Percentiles rank a stretch among this genome's conserved stretches.
These are phyloP conservation scores for Psilocybe cubensis DNA, from an alignment of 768 basidiomycete genomes.

Conservation along the genomic window DNA sequence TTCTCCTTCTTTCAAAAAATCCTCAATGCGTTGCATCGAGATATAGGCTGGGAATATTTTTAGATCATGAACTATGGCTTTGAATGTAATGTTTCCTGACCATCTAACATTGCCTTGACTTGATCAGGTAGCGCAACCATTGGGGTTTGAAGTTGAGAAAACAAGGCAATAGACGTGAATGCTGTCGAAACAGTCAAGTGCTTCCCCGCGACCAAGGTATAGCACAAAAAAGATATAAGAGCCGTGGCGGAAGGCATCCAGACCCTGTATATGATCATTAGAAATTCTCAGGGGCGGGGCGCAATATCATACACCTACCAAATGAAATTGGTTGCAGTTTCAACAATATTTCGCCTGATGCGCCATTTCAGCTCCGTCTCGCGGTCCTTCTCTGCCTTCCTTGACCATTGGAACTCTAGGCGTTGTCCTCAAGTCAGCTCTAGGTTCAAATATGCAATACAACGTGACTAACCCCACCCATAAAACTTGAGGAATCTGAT, in stretches of 20 bases:
- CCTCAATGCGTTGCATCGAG: constrained; percentile 81
- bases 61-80: constrained; percentile 3
- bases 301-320: constrained; percentile 44
- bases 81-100: constrained; percentile 32
- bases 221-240: constrained; percentile 63
- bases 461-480: constrained; percentile 54
- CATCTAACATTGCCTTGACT: constrained; percentile 65
- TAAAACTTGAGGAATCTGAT: constrained; percentile 77
- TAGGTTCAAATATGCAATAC: not conserved
- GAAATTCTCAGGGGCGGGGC: not conserved
- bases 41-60: constrained; percentile 57
- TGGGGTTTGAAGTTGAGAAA: constrained; percentile 69
- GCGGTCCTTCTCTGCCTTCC: constrained; percentile 52
- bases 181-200: constrained; percentile 78
- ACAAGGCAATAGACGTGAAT: constrained; percentile 80
- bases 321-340: constrained; percentile 68
- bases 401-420: constrained; percentile 63
- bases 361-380: constrained; percentile 71
- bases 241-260: constrained; percentile 78
- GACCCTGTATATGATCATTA: constrained; percentile 43
- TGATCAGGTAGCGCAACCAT: constrained; percentile 68
- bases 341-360: constrained; percentile 63
- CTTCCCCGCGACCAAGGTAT: constrained; percentile 66
- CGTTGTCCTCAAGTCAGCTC: not conserved
- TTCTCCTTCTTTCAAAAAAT: constrained; percentile 72